These are phyloP conservation scores for Neurospora sp. DNA, from an alignment of 495 filamentous ascomycete genomes.

Conservation along the genomic window DNA sequence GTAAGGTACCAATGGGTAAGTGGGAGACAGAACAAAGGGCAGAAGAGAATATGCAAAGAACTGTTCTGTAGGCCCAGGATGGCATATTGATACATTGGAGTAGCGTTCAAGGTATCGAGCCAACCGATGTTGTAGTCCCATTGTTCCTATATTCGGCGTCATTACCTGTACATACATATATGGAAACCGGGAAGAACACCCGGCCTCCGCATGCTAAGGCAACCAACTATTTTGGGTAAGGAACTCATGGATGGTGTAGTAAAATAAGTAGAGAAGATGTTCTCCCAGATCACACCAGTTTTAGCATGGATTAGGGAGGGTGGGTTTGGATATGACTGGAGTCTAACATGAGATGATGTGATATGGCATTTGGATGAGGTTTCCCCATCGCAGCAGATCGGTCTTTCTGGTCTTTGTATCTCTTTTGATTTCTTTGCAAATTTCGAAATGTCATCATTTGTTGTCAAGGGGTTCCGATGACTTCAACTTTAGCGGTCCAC, in stretches of 20 bases:
- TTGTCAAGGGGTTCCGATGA: neutral
- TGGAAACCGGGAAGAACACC: neutral
- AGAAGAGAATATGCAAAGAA: neutral
- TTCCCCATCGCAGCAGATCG: neutral
- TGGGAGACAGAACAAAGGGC: neutral
- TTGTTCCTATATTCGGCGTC: neutral
- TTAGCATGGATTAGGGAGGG: neutral
- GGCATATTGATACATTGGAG: neutral
- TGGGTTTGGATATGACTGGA: neutral
- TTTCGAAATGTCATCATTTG: neutral
- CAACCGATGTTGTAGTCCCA: neutral
- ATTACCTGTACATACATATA: neutral
- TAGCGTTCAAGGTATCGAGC: neutral
- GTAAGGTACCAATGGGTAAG: neutral
- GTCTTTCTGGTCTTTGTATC: neutral
- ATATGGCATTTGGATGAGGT: neutral
- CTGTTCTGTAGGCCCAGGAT: neutral
- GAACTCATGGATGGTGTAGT: neutral
- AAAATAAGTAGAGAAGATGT: neutral
- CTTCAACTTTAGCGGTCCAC: neutral
- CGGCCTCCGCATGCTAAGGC: neutral
- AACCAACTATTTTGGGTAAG: neutral
- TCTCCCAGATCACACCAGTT: neutral
- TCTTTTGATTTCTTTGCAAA: neutral
- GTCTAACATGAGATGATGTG: neutral